phyloP scores from a whole-genome alignment of 2,329 filamentous ascomycete species.

The Dactylellina sp. region DNA sequence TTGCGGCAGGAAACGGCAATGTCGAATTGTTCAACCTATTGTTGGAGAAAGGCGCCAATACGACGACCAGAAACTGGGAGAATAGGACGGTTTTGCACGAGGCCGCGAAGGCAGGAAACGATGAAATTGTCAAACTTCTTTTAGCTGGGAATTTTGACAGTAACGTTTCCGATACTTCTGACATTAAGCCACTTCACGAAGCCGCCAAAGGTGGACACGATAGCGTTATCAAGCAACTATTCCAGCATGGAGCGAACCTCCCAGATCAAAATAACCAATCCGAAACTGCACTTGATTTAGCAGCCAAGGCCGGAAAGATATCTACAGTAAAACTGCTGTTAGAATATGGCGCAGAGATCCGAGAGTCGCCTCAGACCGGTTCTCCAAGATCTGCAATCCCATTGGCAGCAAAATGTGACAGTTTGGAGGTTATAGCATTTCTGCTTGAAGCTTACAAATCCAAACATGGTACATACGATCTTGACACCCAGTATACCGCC shows the following conservation, averaged over 20 bases:
- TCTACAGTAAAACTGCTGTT: conserved; percentile 30
- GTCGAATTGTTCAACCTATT: conserved; percentile 54
- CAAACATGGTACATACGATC: no score
- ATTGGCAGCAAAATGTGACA: no score
- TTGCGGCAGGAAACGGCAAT: conserved; percentile 39
- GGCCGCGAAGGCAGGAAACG: conserved; percentile 57
- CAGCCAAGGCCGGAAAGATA: background rate
- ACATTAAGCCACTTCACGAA: conserved; percentile 15
- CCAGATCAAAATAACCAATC: background rate
- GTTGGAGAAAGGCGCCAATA: conserved; percentile 29
- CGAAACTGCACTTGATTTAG: background rate
- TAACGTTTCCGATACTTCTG: conserved; percentile 26
- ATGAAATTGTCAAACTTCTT: conserved; percentile 33
- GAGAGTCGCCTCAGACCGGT: no score
- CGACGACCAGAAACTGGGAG: conserved; percentile 32
- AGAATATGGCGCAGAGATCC: no score
- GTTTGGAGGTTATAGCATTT: no score
- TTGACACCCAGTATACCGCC: no score
- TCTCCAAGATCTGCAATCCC: no score
- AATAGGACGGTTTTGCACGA: conserved; percentile 59
- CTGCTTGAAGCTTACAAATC: no score
- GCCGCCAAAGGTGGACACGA: conserved; percentile 56
- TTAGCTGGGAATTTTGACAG: conserved; percentile 24
- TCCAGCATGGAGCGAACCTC: conserved; percentile 16
- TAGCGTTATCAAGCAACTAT: conserved; percentile 47